Evolutionary conservation across 1,284 basidiomycete genomes (phyloP), one percentile per base, ranked within the genome.

Genomic region (Chiua sp.): DNA sequence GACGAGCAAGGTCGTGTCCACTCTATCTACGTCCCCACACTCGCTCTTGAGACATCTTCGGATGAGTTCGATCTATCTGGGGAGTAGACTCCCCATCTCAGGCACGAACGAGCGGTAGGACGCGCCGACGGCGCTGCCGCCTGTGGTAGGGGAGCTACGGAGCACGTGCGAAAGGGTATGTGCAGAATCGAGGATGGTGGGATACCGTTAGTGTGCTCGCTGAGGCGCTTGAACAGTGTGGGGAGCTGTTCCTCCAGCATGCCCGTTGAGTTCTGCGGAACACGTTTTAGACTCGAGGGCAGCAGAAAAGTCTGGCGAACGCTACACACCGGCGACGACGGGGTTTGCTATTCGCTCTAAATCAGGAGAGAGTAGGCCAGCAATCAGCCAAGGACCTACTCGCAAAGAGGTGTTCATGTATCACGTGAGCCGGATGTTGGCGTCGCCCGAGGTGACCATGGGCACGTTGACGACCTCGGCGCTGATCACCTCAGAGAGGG

Each of bases 51-150:
- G 68, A 74, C 92, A 94, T 26, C 91, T 79, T 70, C 91, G 91
- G 49, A 92, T 85, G 51, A 93, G 83, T 70, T 93, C 92, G 64
- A 92, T 86, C 69, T 90, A 88, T 35, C 82, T 76, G 11, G 90
- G 87, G 63, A 84, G 82, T 39, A 92, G 79, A 65, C 83, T 87
- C 3, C 86, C 88, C 22, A 93, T 75, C 67, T 93, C 91, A 2
- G 91, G 91, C 7, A 92, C 88, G 68, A 93, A 94, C 0, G 89
- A 87, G 35, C 90, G 86, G 70, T 93, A 93, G 71, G 93, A 93
- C 1, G 88, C 86, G 68, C 93, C 90, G 7, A 75, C 66, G 18
- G 73, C 67, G 20, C 73, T 73, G 10, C 83, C 87, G 0, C 59
- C 63, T 1, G 85, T 79, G 35, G 78, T 78, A 5, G 86, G 81